Percentiles rank a stretch among this genome's conserved stretches.
Evolutionary conservation across 2,329 filamentous ascomycete species (phyloP).

Genomic region (Thelonectria blattea): DNA sequence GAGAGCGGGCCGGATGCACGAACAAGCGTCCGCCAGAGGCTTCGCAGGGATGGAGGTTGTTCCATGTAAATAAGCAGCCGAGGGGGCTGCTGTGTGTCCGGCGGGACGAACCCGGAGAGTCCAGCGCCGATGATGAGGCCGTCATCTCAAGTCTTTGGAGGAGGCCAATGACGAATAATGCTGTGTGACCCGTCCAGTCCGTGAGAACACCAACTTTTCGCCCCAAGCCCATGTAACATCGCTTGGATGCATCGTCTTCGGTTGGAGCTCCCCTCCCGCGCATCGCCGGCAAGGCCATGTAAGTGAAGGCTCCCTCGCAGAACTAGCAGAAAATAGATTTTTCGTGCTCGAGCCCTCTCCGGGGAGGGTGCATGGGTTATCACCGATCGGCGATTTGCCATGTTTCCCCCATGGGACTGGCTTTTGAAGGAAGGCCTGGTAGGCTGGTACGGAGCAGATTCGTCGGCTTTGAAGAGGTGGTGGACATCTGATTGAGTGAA

Average conservation of each 20-base stretch:
- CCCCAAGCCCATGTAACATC: neutral
- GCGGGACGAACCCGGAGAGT: constrained; percentile 9
- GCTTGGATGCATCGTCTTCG: neutral
- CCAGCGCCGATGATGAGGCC: too few relatives aligned
- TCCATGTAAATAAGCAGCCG: constrained; percentile 1
- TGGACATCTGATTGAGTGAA: neutral
- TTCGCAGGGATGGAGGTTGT: constrained; percentile 6
- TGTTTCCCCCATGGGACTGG: neutral
- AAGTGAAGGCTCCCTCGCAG: constrained; percentile 37
- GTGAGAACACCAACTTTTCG: neutral
- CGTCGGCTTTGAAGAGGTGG: neutral
- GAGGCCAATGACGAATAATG: neutral
- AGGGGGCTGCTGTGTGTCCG: constrained; percentile 19
- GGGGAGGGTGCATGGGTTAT: neutral
- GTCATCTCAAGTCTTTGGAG: neutral
- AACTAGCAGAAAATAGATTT: neutral
- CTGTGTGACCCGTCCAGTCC: neutral
- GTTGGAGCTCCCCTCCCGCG: constrained; percentile 10
- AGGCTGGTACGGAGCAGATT: too few relatives aligned
- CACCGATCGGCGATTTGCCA: neutral
- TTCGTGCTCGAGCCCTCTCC: neutral
- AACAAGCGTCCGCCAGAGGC: constrained; percentile 12
- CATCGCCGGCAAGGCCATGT: neutral
- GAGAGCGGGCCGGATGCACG: constrained; percentile 19
- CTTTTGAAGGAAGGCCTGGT: neutral